Evolutionary conservation across 345 rosid genomes (phyloP).

Genomic region (Gossypium mustelinum): DNA sequence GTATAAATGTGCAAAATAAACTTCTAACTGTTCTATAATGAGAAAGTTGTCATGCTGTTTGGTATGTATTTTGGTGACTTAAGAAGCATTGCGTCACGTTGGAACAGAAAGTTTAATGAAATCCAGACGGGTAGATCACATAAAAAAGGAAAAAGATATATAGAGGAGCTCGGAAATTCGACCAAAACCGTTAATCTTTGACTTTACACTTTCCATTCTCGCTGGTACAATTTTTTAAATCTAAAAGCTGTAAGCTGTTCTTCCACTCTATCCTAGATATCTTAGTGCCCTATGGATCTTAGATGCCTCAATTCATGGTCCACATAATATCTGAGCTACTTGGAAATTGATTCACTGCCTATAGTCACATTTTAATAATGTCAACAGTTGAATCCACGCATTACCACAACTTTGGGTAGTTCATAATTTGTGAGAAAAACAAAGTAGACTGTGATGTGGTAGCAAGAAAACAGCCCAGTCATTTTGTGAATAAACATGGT

Average conservation of each 20-base stretch:
- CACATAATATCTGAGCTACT: not conserved
- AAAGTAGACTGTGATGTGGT: not conserved
- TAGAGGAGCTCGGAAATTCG: not conserved
- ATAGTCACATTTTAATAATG: not conserved
- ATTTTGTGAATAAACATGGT: not conserved
- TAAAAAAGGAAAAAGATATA: not conserved
- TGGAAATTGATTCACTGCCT: not conserved
- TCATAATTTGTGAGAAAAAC: not conserved
- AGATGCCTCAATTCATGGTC: not conserved
- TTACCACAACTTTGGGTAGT: not conserved
- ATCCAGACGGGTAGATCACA: not conserved
- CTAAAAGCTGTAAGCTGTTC: conserved; percentile 1
- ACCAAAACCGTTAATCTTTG: not conserved
- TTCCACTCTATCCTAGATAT: not conserved
- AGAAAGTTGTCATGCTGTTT: not conserved
- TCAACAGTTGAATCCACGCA: not conserved
- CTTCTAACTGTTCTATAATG: not conserved
- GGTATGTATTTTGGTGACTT: not conserved
- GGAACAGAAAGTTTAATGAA: not conserved
- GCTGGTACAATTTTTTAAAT: not conserved
- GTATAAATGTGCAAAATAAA: not conserved
- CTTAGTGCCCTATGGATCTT: not conserved
- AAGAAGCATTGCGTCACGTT: not conserved
- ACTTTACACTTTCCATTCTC: not conserved
- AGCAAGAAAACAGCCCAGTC: not conserved